Percentiles rank a stretch among this genome's conserved stretches.
Conservation (phyloP, 2,329 filamentous ascomycete genomes). For the Cladosporium cucumerinum region DNA sequence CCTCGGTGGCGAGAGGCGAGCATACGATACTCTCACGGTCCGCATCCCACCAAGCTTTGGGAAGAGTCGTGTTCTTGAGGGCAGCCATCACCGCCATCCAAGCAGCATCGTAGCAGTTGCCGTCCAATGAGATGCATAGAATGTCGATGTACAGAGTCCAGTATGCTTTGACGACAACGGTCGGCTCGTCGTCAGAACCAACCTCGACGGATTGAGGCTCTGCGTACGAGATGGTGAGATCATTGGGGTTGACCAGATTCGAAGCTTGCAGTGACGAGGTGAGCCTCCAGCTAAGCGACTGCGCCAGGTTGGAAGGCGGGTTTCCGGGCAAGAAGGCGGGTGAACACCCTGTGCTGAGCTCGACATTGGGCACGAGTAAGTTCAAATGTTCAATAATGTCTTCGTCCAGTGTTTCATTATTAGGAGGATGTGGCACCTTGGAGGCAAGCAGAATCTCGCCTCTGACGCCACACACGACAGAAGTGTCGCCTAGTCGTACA, state of each 20-base stretch:
- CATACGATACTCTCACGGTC: conserved; percentile 79
- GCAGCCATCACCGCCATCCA: conserved; percentile 84
- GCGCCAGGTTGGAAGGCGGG: conserved; percentile 74
- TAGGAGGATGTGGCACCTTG: conserved; percentile 64
- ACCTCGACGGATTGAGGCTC: conserved; percentile 28
- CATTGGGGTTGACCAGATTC: conserved; percentile 61
- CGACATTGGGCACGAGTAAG: conserved; percentile 88
- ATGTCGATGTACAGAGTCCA: conserved; percentile 95
- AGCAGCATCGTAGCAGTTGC: conserved; percentile 85
- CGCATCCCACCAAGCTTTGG: conserved; percentile 75
- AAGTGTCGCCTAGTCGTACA: conserved; percentile 83
- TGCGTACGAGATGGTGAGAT: conserved; percentile 65
- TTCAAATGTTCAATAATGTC: conserved; percentile 51
- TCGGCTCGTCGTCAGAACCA: conserved; percentile 46
- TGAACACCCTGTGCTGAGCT: conserved; percentile 84
- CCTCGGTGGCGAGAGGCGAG: conserved; percentile 56
- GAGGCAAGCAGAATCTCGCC: conserved; percentile 76
- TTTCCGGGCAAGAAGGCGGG: conserved; percentile 81
- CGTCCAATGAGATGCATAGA: conserved; percentile 90
- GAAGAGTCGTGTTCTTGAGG: conserved; percentile 71
- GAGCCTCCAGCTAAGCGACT: conserved; percentile 78
- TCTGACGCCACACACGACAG: conserved; percentile 89
- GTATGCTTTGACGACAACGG: conserved; percentile 69
- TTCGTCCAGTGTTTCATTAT: conserved; percentile 26
- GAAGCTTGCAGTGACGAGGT: conserved; percentile 72